Conservation (phyloP, 805 yeast genomes). For the Peterozyma toletana region DNA sequence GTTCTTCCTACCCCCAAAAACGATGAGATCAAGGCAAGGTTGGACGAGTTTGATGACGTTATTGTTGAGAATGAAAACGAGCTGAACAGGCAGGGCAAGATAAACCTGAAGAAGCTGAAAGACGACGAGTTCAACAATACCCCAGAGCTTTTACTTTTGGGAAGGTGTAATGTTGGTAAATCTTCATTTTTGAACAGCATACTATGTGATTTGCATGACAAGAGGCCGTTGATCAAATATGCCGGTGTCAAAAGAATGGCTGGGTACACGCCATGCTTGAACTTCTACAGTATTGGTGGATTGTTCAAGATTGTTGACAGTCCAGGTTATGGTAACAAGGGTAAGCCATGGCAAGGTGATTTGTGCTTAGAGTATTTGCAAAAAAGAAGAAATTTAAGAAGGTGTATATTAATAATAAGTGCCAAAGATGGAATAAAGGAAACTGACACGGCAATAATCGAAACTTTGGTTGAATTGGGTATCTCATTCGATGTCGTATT, state of each 20-base stretch:
- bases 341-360: slow-evolving; percentile 61
- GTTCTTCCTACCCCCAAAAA: slow-evolving; percentile 6
- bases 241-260: slow-evolving; percentile 35
- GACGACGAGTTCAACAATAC: slow-evolving; percentile 22
- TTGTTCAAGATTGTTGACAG: slow-evolving; percentile 67
- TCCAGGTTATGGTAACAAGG: slow-evolving; percentile 85
- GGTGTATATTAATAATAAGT: slow-evolving; percentile 57
- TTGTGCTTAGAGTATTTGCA: slow-evolving; percentile 57
- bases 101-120: slow-evolving; percentile 13
- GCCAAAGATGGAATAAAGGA: slow-evolving; percentile 51
- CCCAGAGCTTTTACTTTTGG: slow-evolving; percentile 74
- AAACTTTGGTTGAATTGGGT: slow-evolving; percentile 44
- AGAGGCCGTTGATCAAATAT: slow-evolving; percentile 20
- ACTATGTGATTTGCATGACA: slow-evolving; percentile 30
- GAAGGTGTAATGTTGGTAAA: slow-evolving; percentile 84
- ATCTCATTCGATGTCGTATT: slow-evolving; percentile 67
- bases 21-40: neutral
- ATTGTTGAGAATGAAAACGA: slow-evolving; percentile 9
- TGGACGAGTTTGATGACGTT: neutral
- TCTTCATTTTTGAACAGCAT: slow-evolving; percentile 67
- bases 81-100: slow-evolving; percentile 18
- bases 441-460: slow-evolving; percentile 48
- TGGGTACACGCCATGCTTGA: slow-evolving; percentile 52
- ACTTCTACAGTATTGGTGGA: slow-evolving; percentile 62
- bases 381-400: slow-evolving; percentile 43